Evolutionary conservation across 208 protist species (phyloP).

Genomic region (Trypanosoma brucei): DNA sequence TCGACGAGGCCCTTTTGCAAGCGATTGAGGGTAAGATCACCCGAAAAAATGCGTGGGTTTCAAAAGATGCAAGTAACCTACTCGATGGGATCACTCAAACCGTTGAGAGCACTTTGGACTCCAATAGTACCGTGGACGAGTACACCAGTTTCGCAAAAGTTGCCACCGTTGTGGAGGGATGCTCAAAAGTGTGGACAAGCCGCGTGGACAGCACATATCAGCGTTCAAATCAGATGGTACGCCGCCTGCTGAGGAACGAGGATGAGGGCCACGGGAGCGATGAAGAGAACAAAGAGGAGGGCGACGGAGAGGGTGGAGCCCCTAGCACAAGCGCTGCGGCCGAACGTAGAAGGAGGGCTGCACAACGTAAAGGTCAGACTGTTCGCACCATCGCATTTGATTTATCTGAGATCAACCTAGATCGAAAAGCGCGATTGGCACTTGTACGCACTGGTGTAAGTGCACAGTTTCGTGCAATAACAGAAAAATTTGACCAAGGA

Average conservation of each 20-base stretch:
- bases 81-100: constrained; percentile 88
- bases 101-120: constrained; percentile 74
- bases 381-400: constrained; percentile 76
- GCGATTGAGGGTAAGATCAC: constrained; percentile 89
- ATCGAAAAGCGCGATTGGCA: constrained; percentile 57
- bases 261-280: constrained; percentile 18
- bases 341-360: constrained; percentile 20
- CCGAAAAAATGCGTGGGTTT: constrained; percentile 87
- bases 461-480: constrained; percentile 87
- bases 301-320: constrained; percentile 10
- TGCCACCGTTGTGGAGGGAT: constrained; percentile 90
- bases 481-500: constrained; percentile 87
- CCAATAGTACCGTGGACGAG: constrained; percentile 51
- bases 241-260: constrained; percentile 81
- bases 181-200: constrained; percentile 90
- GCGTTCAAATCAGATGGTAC: constrained; percentile 84
- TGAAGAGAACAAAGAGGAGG: constrained; percentile 32
- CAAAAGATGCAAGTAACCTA: constrained; percentile 83
- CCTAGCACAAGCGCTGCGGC: constrained; percentile 18
- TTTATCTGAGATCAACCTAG: constrained; percentile 81
- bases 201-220: constrained; percentile 88
- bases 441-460: constrained; percentile 73
- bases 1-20: constrained; percentile 81
- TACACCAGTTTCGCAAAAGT: constrained; percentile 88
- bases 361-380: constrained; percentile 13